Conservation (phyloP, 1,139 yeast species). For the Blastobotrys elegans region DNA sequence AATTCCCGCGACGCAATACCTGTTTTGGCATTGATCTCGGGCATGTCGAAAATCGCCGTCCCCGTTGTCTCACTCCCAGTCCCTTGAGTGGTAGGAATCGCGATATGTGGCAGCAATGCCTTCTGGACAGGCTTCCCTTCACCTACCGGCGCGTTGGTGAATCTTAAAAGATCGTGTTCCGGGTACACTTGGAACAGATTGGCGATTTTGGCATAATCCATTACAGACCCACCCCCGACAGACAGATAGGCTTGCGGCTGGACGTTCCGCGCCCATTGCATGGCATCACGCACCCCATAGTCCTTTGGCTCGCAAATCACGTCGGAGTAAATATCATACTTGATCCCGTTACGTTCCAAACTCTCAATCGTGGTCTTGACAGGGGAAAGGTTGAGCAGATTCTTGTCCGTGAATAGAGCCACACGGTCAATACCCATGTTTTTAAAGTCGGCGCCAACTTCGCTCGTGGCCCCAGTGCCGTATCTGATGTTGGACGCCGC, state of each 20-base stretch:
- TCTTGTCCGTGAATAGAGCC: constrained; percentile 34
- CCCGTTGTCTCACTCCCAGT: constrained; percentile 46
- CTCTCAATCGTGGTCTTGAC: constrained; percentile 35
- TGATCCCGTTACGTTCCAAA: constrained; percentile 35
- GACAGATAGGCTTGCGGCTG: constrained; percentile 39
- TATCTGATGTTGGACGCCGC: constrained; percentile 39
- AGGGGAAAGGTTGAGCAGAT: constrained; percentile 30
- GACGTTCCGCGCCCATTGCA: constrained; percentile 35
- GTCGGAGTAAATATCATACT: constrained; percentile 36
- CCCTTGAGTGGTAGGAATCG: constrained; percentile 44
- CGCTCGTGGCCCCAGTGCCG: constrained; percentile 39
- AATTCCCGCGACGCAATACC: constrained; percentile 40
- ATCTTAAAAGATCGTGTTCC: constrained; percentile 37
- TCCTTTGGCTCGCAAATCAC: constrained; percentile 41
- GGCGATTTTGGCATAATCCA: constrained; percentile 41
- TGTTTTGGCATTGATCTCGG: constrained; percentile 34
- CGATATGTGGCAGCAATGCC: constrained; percentile 37
- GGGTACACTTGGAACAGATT: constrained; percentile 37
- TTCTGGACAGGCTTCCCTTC: constrained; percentile 37
- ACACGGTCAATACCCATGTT: constrained; percentile 34
- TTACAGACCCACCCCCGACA: constrained; percentile 42
- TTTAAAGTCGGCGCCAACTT: constrained; percentile 39
- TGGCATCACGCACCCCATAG: constrained; percentile 37
- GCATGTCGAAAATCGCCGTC: constrained; percentile 39
- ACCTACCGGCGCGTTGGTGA: constrained; percentile 42